Evolutionary conservation across 1,284 basidiomycete species (phyloP), one percentile per base, ranked within the genome.

Genomic region (Phylloporus gajari): DNA sequence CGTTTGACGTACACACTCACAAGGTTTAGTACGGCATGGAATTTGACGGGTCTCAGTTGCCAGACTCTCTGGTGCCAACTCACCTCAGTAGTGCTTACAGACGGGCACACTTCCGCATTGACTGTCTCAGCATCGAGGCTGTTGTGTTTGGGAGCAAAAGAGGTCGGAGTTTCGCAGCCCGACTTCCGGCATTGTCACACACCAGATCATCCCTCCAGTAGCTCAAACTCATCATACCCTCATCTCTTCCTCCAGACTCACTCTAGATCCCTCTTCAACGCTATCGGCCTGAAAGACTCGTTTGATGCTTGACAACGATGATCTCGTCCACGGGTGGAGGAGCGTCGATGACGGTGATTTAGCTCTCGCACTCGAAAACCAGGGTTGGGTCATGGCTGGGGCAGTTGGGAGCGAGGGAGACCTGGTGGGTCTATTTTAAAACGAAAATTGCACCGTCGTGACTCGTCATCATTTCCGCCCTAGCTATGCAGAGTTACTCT

Each of bases 301-400:
- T 40, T 17, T 74, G 61, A 82, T 83, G 82, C 68, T 82, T 51
- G 75, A 75, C 67, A 81, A 72, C 69, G 78, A 83, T 62, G 81
- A 82, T 56, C 75, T 69, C 44, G 63, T 71, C 60, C 78, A 76
- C 69, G 84, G 76, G 27, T 82, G 95, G 70, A 86, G 93, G 64
- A 95, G 94, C 80, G 94, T 95, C 72, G 95, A 97, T 81, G 88
- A 94, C 59, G 95, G 95, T 38, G 95, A 95, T 56, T 88, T 97
- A 70, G 91, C 91, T 70, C 90, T 95, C 62, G 94, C 95, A 2
- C 88, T 94, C 59, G 87, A 87, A 71, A 89, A 91, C 73, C 87
- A 85, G 67, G 89, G 87, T 40, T 89, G 68, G 93, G 92, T 8
- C 88, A 90, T 76, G 93, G 93, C n/a, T 94, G 93, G 92, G 87